These are phyloP conservation scores for Penicillium sp. DNA, from an alignment of 2,329 filamentous ascomycete genomes.

Conservation along the genomic window DNA sequence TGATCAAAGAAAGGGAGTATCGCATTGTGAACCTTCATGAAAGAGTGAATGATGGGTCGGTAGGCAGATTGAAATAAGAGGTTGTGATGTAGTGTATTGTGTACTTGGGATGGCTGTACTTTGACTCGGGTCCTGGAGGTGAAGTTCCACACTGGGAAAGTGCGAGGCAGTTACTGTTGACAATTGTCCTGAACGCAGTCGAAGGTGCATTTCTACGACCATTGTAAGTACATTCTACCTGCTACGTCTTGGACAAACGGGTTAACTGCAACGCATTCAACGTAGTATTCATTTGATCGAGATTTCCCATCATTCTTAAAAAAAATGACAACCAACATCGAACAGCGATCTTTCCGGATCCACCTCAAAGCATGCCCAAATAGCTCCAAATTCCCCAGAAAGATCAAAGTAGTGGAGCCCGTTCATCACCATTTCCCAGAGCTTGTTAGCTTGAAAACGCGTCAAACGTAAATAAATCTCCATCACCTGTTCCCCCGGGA, in stretches of 20 bases:
- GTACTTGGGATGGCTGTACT: background rate
- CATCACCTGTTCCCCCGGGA: background rate
- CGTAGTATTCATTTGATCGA: background rate
- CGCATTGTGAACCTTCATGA: background rate
- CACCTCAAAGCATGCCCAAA: background rate
- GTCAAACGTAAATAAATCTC: background rate
- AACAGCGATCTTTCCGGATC: background rate
- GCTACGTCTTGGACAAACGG: background rate
- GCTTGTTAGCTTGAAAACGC: background rate
- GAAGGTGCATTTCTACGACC: background rate
- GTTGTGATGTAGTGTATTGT: background rate
- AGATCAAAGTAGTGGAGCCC: background rate
- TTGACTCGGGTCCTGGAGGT: background rate
- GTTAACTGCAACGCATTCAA: background rate
- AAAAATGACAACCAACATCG: background rate
- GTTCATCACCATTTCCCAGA: background rate
- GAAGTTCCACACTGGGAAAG: background rate
- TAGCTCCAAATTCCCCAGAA: background rate
- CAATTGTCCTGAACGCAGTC: background rate
- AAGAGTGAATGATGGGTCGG: slow-evolving; percentile 4
- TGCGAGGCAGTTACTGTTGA: background rate
- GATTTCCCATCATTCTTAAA: background rate
- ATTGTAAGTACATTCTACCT: background rate
- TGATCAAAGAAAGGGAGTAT: slow-evolving; percentile 1
- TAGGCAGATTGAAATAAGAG: background rate